Percentiles rank a stretch among this genome's conserved stretches.
These are phyloP conservation scores for Hypoxylon sp. DNA, from an alignment of 2,329 filamentous ascomycete species.

Conservation along the genomic window DNA sequence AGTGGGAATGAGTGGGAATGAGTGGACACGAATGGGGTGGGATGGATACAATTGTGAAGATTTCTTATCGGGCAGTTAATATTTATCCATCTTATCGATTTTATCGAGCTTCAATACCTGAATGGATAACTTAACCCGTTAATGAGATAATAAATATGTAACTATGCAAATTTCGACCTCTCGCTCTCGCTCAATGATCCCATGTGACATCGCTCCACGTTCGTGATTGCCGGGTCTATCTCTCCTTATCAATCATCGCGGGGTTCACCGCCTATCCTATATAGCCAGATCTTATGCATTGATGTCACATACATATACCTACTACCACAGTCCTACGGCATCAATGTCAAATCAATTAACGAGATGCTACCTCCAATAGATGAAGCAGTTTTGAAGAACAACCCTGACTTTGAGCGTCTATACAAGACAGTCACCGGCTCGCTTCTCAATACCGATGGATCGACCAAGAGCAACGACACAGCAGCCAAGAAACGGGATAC, in stretches of 20 bases:
- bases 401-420: slow-evolving; percentile 72
- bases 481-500: slow-evolving; percentile 65
- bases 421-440: slow-evolving; percentile 68
- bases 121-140: background rate
- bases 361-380: slow-evolving; percentile 73
- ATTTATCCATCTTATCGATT: no score
- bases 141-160: slow-evolving; percentile 7
- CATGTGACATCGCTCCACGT: slow-evolving; percentile 43
- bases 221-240: slow-evolving; percentile 33
- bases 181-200: background rate
- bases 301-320: background rate
- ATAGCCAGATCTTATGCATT: background rate
- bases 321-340: background rate
- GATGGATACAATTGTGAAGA: slow-evolving; percentile 26
- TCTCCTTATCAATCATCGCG: slow-evolving; percentile 17
- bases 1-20: background rate
- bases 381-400: slow-evolving; percentile 66
- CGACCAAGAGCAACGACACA: slow-evolving; percentile 67
- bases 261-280: slow-evolving; percentile 22
- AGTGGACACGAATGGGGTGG: background rate
- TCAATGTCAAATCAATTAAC: background rate
- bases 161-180: background rate
- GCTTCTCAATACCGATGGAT: slow-evolving; percentile 70
- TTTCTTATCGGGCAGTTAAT: slow-evolving; percentile 32
- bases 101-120: background rate